These are phyloP conservation scores for Sistotremastrum suecicum DNA, from an alignment of 768 basidiomycete species.

Conservation along the genomic window DNA sequence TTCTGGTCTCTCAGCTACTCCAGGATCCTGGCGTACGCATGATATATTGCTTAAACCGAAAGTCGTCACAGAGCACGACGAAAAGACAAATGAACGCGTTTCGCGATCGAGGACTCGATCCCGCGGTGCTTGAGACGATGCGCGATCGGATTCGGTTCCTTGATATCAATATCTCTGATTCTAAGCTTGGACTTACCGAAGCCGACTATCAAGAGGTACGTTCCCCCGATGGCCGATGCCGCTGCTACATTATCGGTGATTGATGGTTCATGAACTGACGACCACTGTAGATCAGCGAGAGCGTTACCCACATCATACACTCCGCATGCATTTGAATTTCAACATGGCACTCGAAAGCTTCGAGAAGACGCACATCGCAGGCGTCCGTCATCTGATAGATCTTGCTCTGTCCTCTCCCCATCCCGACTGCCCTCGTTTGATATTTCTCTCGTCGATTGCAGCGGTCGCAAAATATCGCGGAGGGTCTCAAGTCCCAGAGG, in stretches of 20 bases:
- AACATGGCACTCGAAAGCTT: slow-evolving; percentile 6
- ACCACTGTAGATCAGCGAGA: too few relatives aligned
- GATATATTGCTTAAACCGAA: neutral
- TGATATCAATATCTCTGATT: too few relatives aligned
- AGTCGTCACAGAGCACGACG: neutral
- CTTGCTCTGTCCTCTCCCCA: slow-evolving; percentile 6
- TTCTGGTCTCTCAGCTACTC: neutral
- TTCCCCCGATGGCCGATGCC: too few relatives aligned
- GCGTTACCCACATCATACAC: slow-evolving; percentile 6
- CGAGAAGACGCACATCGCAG: slow-evolving; percentile 6
- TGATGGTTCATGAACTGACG: too few relatives aligned
- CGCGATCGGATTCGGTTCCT: too few relatives aligned
- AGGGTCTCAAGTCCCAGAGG: too few relatives aligned
- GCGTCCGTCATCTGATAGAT: slow-evolving; percentile 8
- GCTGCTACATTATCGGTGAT: too few relatives aligned
- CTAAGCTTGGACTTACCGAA: too few relatives aligned
- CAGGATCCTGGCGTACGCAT: slow-evolving; percentile 1
- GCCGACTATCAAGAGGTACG: too few relatives aligned
- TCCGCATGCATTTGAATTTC: slow-evolving; percentile 7
- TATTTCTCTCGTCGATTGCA: too few relatives aligned
- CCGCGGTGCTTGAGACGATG: too few relatives aligned
- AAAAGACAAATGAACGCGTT: neutral
- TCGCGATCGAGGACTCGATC: slow-evolving; percentile 1
- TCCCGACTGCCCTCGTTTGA: neutral
- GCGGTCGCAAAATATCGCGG: too few relatives aligned